Evolutionary conservation across 805 yeast genomes (phyloP).

Genomic region (Dipodascus geniculatus): DNA sequence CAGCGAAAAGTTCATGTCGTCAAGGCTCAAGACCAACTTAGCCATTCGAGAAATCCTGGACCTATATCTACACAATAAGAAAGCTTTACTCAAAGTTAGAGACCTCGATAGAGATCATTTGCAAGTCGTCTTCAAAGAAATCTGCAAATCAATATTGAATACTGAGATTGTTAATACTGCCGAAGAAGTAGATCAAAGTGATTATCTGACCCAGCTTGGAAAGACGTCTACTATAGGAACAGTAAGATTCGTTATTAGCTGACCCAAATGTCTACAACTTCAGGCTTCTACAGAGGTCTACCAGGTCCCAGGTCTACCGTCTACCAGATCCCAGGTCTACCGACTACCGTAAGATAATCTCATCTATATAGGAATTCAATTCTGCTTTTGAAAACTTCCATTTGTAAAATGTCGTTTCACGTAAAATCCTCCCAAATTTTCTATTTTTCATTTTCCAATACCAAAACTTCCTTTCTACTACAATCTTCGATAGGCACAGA

Average conservation of each 20-base stretch:
- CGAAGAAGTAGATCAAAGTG: background rate
- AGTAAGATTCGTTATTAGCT: background rate
- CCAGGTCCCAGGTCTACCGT: no score
- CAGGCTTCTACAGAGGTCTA: no score
- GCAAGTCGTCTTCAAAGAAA: background rate
- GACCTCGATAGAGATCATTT: background rate
- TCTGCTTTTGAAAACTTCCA: no score
- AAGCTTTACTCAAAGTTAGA: conserved; percentile 38
- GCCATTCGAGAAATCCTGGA: conserved; percentile 48
- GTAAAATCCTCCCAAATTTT: background rate
- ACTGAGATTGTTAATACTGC: background rate
- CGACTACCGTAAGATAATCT: no score
- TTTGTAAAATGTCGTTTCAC: no score
- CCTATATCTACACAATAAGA: conserved; percentile 47
- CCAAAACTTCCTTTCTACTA: background rate
- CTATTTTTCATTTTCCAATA: background rate
- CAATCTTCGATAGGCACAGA: background rate
- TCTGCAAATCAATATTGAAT: background rate
- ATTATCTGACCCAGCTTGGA: background rate
- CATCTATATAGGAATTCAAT: no score
- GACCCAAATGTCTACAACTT: background rate
- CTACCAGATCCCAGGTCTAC: no score
- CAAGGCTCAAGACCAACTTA: conserved; percentile 28
- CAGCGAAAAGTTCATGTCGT: conserved; percentile 13
- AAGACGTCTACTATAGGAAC: background rate